A percentile compares a stretch with the other conserved stretches of the same genome.
Conservation (phyloP, 2,329 filamentous ascomycete genomes). For the Coleophoma eucalyptorum region DNA sequence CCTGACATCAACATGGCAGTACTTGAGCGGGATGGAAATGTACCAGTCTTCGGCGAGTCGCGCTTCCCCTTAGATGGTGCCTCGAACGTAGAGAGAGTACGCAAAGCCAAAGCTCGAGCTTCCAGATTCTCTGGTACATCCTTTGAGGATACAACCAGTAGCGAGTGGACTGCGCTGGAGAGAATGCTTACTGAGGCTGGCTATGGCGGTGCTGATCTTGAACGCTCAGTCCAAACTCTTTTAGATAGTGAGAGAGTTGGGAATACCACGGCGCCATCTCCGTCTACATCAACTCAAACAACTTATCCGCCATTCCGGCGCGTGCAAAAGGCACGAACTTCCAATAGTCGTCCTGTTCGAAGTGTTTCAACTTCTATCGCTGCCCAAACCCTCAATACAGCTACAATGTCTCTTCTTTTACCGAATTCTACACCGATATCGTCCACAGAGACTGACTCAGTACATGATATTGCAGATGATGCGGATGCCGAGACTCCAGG, state of each 20-base stretch:
- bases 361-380: not conserved
- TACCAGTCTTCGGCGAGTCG: conserved; percentile 41
- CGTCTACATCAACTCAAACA: not conserved
- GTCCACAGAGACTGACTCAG: not conserved
- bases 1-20: conserved; percentile 51
- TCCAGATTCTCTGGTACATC: not conserved
- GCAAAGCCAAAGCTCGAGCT: conserved; percentile 1
- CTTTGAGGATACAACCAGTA: not conserved
- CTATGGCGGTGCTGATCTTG: conserved; percentile 14
- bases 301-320: not conserved
- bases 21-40: conserved; percentile 29
- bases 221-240: conserved; percentile 13
- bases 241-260: conserved; percentile 11
- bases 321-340: not conserved
- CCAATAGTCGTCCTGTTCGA: not conserved
- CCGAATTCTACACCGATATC: not conserved
- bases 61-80: conserved; percentile 28
- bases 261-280: not conserved
- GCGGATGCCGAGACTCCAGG: not conserved
- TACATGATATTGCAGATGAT: not conserved
- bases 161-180: not conserved
- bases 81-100: not conserved
- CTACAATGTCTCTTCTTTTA: not conserved
- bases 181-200: conserved; percentile 22
- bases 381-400: not conserved